Evolutionary conservation across 164 flowering plant genomes (phyloP).

Genomic region (Tetracentron sinense): DNA sequence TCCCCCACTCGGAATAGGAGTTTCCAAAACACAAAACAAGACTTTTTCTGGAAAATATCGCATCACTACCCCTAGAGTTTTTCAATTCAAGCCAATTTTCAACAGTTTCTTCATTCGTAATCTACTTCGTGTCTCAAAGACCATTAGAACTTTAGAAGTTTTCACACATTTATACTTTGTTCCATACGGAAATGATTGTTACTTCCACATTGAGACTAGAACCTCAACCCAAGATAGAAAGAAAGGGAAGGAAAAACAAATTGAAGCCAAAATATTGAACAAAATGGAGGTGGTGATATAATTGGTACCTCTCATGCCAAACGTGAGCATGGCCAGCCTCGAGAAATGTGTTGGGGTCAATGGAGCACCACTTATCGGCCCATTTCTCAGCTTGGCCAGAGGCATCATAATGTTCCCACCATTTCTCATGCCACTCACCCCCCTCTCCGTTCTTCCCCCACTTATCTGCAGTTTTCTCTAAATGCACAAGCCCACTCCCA

Average conservation of each 20-base stretch:
- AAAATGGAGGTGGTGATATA: not conserved
- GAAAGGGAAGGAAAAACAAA: not conserved
- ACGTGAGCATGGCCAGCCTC: slow-evolving; percentile 97
- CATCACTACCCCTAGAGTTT: too few species aligned
- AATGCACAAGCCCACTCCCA: slow-evolving; percentile 41
- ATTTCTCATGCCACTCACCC: slow-evolving; percentile 74
- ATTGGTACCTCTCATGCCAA: slow-evolving; percentile 90
- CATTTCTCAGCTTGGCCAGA: slow-evolving; percentile 85
- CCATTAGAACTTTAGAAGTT: not conserved
- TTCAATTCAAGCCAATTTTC: too few species aligned
- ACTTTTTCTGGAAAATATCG: too few species aligned
- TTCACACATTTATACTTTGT: too few species aligned
- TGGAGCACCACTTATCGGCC: slow-evolving; percentile 96
- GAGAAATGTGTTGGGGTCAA: slow-evolving; percentile 69
- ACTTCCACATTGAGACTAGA: not conserved
- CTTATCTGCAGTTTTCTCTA: slow-evolving; percentile 81
- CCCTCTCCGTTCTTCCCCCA: slow-evolving; percentile 75
- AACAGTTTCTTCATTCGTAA: too few species aligned
- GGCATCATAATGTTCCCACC: slow-evolving; percentile 87
- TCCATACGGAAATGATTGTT: not conserved
- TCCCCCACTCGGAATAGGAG: too few species aligned
- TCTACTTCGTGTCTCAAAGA: too few species aligned
- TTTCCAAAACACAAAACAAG: too few species aligned
- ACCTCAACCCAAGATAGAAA: not conserved
- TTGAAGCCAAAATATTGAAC: not conserved